Conservation (phyloP, 1,139 yeast genomes). For the Pichiaceae sp. region DNA sequence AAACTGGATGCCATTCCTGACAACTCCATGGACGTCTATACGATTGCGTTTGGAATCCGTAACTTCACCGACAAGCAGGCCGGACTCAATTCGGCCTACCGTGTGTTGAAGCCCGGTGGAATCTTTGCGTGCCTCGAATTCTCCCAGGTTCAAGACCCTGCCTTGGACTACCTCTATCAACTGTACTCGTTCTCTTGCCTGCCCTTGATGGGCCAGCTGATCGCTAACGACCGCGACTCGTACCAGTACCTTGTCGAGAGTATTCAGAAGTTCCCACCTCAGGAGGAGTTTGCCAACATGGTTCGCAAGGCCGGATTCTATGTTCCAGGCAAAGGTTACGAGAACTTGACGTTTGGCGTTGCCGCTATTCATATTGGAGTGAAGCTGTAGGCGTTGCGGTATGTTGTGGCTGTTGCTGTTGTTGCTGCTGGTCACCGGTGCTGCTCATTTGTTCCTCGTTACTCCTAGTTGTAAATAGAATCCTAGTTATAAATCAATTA, state of each 20-base stretch:
- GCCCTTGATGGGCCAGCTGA: slow-evolving; percentile 92
- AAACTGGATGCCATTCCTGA: slow-evolving; percentile 74
- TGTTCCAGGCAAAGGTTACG: slow-evolving; percentile 85
- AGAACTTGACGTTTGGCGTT: slow-evolving; percentile 90
- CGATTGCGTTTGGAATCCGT: slow-evolving; percentile 95
- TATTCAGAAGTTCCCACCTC: slow-evolving; percentile 84
- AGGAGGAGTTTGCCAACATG: slow-evolving; percentile 86
- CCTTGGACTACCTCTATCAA: slow-evolving; percentile 69
- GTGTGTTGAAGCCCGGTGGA: slow-evolving; percentile 98
- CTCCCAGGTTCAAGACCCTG: slow-evolving; percentile 78
- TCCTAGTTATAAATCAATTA: neutral
- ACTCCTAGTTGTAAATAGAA: neutral
- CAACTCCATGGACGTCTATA: slow-evolving; percentile 87
- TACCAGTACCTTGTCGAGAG: slow-evolving; percentile 94
- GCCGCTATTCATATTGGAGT: slow-evolving; percentile 96
- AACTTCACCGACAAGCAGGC: slow-evolving; percentile 92
- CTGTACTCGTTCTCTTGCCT: slow-evolving; percentile 81
- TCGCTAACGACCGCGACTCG: slow-evolving; percentile 91
- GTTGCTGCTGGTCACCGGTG: neutral
- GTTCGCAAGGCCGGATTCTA: slow-evolving; percentile 92
- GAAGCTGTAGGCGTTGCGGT: slow-evolving; percentile 43
- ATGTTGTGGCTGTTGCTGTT: neutral
- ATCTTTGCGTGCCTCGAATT: slow-evolving; percentile 95
- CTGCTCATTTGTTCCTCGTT: neutral
- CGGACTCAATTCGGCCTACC: slow-evolving; percentile 86